Percentiles rank a stretch among this genome's conserved stretches.
These are phyloP conservation scores for Xylariaceae sp. DNA, from an alignment of 2,329 filamentous ascomycete species.

Conservation along the genomic window DNA sequence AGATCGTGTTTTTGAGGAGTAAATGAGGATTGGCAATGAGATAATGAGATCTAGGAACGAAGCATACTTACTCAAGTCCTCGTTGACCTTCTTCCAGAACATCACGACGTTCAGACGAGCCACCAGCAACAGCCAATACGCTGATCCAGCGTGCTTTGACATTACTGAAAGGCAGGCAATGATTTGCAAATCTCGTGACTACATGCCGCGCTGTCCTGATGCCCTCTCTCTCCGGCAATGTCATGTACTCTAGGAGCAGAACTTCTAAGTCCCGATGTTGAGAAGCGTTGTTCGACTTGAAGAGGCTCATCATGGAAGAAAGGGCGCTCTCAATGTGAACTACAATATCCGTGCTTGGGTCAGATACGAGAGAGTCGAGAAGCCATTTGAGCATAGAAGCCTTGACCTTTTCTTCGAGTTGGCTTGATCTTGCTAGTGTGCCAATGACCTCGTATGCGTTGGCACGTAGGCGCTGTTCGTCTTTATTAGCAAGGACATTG, in stretches of 20 bases:
- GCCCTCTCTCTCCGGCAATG: conserved; percentile 47
- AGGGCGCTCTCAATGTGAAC: conserved; percentile 88
- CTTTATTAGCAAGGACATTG: conserved; percentile 44
- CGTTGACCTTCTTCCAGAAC: conserved; percentile 86
- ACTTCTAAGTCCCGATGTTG: conserved; percentile 39
- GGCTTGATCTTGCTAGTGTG: conserved; percentile 66
- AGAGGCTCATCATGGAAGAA: conserved; percentile 63
- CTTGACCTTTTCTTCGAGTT: conserved; percentile 51
- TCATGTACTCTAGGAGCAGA: conserved; percentile 69
- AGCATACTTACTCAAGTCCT: conserved; percentile 60
- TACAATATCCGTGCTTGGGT: conserved; percentile 71
- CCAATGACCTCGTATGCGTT: conserved; percentile 91
- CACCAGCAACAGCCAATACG: conserved; percentile 72
- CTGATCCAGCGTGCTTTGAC: conserved; percentile 83
- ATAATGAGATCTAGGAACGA: background rate
- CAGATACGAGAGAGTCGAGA: conserved; percentile 78
- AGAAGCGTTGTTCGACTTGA: conserved; percentile 33
- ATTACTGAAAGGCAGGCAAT: conserved; percentile 78
- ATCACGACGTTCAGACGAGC: conserved; percentile 69
- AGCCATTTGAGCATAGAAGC: conserved; percentile 69
- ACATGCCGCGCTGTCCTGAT: conserved; percentile 77
- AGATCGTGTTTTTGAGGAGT: too few relatives aligned
- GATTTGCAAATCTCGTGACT: conserved; percentile 84
- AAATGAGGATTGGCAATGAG: too few relatives aligned
- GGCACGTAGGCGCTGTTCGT: conserved; percentile 67